Evolutionary conservation across 768 basidiomycete genomes (phyloP).

Genomic region (Lanmaoa pseudosensibilis): DNA sequence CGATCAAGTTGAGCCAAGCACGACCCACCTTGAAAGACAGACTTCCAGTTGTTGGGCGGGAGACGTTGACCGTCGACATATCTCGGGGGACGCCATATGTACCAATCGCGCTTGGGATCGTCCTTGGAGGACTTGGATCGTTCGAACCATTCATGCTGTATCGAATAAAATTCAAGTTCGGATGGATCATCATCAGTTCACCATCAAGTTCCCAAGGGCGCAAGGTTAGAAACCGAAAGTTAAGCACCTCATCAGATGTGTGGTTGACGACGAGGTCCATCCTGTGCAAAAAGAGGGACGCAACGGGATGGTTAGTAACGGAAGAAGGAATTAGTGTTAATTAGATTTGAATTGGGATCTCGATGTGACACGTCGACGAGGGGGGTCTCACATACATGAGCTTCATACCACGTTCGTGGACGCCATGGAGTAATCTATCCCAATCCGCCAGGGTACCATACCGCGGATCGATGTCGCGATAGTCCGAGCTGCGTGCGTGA

Average conservation of each 20-base stretch:
- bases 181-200: slow-evolving; percentile 1
- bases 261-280: slow-evolving; percentile 82
- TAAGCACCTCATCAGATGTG: slow-evolving; percentile 58
- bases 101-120: slow-evolving; percentile 71
- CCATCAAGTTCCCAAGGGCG: not conserved
- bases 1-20: not conserved
- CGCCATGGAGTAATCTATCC: slow-evolving; percentile 52
- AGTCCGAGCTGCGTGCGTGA: slow-evolving; percentile 52
- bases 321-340: not conserved
- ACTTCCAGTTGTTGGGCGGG: slow-evolving; percentile 76
- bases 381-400: slow-evolving; percentile 48
- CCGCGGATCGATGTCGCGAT: slow-evolving; percentile 58
- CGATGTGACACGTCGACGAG: slow-evolving; percentile 14
- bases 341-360: slow-evolving; percentile 4
- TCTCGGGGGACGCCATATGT: slow-evolving; percentile 67
- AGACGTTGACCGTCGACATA: slow-evolving; percentile 51
- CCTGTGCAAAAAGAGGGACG: slow-evolving; percentile 35
- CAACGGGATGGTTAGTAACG: not conserved
- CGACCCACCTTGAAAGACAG: slow-evolving; percentile 57
- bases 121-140: slow-evolving; percentile 51
- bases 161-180: not conserved
- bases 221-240: not conserved
- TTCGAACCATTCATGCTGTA: slow-evolving; percentile 70
- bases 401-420: slow-evolving; percentile 67
- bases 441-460: slow-evolving; percentile 66